Base-by-base conservation (phyloP, 2,329 filamentous ascomycete genomes). In the Neurospora sp. region DNA sequence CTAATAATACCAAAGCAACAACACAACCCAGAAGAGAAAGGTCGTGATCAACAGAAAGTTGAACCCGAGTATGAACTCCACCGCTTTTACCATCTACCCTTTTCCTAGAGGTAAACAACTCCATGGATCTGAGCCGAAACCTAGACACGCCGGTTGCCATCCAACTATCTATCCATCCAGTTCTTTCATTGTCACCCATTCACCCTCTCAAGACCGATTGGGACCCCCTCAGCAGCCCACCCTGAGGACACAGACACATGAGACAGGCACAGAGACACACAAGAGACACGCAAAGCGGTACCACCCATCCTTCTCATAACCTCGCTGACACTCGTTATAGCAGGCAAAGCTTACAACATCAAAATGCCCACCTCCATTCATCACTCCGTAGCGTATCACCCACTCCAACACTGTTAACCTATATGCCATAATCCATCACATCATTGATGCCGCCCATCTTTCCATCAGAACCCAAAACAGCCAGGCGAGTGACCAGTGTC, bases 401-500 rank as follows among this genome's bases (percentile, higher is more conserved):
- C 28, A 38, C 68, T 68, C 65, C 66, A 52, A 70, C 43, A 72
- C 52, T 68, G 66, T 65, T 67, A 71, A 67, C 43, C n/a, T 71
- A 69, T 72, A 70, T 71, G 66, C 71, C 72, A 72, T 72, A 69
- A 71, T 67, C 70, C 71, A 69, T 72, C 71, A 69, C 28, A 65
- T 71, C 71, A 67, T 72, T 66, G 68, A 71, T 69, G 37, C 67
- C 67, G 43, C 66, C 39, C 39, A 57, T 19, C 57, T 8, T 68
- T 33, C 41, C 43, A 12, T 57, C 28, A 62, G 11, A 57, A 38
- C 39, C 67, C 40, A 72, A 66, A 71, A 43, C 66, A 66, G 46
- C 52, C 65, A 40, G 46, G 69, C 19, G 57, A 66, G 62, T 38
- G 19, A 67, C 19, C 62, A 67, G 67, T 69, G 19, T 69, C 67